These are phyloP conservation scores for Psilocybe mexicana DNA, from an alignment of 1,284 basidiomycete species.

Conservation along the genomic window DNA sequence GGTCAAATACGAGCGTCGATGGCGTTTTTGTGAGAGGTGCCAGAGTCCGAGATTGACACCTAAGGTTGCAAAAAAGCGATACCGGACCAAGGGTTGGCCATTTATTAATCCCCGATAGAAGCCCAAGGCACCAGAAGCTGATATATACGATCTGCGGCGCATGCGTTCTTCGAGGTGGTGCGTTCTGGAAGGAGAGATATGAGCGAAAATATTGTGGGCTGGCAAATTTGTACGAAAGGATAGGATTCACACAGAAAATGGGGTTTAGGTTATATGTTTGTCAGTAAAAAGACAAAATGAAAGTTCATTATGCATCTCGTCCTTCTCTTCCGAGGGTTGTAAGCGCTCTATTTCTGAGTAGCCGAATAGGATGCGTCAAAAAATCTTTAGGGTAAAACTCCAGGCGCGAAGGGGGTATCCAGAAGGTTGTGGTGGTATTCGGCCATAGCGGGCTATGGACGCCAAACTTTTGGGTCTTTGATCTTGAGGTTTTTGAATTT, in stretches of 20 bases:
- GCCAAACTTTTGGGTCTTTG: no score
- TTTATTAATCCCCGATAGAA: constrained; percentile 26
- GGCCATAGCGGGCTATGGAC: no score
- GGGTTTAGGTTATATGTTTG: background rate
- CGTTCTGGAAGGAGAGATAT: constrained; percentile 1
- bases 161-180: constrained; percentile 10
- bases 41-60: constrained; percentile 14
- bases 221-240: background rate
- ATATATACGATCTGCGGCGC: constrained; percentile 30
- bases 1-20: background rate
- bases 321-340: background rate
- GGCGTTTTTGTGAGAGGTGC: background rate
- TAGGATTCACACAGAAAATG: background rate
- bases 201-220: background rate
- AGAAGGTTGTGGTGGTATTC: background rate
- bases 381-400: background rate
- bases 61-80: constrained; percentile 17
- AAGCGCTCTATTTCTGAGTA: background rate
- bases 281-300: background rate
- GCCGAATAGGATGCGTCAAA: background rate
- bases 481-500: no score
- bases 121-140: constrained; percentile 26
- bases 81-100: constrained; percentile 17
- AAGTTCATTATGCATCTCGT: background rate
- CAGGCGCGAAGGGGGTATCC: background rate